Conservation (phyloP, 768 basidiomycete species). For the Polyporus arcularius region DNA sequence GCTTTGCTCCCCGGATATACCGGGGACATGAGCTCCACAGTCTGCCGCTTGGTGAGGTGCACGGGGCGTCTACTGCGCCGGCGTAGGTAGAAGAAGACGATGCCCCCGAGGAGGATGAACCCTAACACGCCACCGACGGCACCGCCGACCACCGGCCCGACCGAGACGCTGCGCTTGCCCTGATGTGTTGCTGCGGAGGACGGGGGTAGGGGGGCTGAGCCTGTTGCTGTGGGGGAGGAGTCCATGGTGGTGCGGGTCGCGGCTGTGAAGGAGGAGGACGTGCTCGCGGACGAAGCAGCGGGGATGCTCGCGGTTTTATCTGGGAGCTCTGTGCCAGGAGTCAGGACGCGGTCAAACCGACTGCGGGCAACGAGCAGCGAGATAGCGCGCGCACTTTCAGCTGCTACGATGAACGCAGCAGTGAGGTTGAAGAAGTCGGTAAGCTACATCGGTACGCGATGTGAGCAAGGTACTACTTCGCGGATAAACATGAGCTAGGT, state of each 20-base stretch:
- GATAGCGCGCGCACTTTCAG: not conserved
- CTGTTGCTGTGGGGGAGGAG: no score
- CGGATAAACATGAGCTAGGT: not conserved
- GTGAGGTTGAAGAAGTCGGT: not conserved
- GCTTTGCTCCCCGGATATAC: not conserved
- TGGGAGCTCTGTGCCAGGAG: not conserved
- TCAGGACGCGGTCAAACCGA: not conserved
- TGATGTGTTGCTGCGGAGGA: not conserved
- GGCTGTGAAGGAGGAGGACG: no score
- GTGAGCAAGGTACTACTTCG: not conserved
- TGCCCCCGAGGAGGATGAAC: not conserved
- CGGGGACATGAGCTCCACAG: not conserved
- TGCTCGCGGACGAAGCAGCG: not conserved
- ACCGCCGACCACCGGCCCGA: not conserved
- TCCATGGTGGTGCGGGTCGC: no score
- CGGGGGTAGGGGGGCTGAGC: no score
- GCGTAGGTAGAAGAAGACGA: not conserved
- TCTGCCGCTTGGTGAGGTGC: not conserved
- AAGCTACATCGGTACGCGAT: not conserved
- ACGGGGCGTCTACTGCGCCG: not conserved
- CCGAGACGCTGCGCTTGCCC: not conserved
- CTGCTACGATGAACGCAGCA: not conserved
- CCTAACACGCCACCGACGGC: not conserved
- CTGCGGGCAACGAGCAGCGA: not conserved
- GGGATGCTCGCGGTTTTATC: not conserved